Evolutionary conservation across 768 basidiomycete genomes (phyloP).

Genomic region (Leccinum longicurvipes): DNA sequence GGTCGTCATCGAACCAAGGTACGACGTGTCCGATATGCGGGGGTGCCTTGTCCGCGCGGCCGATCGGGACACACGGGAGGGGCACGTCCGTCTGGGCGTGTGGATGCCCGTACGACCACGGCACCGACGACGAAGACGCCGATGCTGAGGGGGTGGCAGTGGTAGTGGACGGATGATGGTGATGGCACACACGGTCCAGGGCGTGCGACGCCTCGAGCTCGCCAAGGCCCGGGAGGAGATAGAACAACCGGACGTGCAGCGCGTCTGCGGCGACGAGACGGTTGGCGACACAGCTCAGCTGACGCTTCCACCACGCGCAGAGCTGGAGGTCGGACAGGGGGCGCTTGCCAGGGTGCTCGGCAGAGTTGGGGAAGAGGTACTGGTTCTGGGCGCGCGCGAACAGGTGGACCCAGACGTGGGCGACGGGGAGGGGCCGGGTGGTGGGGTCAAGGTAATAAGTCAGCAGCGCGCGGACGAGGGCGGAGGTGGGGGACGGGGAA

Average conservation of each 20-base stretch:
- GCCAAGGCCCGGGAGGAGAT: conserved; percentile 67
- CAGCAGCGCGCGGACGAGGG: conserved; percentile 67
- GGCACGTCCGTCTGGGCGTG: conserved; percentile 47
- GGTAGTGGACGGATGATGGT: conserved; percentile 13
- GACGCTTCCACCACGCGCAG: conserved; percentile 90
- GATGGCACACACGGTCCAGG: conserved; percentile 40
- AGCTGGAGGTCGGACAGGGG: conserved; percentile 75
- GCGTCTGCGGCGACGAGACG: conserved; percentile 28
- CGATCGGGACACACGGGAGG: conserved; percentile 46
- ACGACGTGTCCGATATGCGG: conserved; percentile 64
- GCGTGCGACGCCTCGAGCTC: conserved; percentile 64
- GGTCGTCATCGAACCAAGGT: conserved; percentile 87
- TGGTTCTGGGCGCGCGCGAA: conserved; percentile 90
- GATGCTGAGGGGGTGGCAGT: too few species aligned
- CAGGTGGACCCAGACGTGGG: conserved; percentile 75
- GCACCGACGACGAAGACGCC: conserved; percentile 15
- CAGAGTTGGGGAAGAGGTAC: conserved; percentile 91
- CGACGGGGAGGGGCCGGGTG: conserved; percentile 57
- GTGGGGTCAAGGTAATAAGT: conserved; percentile 56
- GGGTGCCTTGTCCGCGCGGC: conserved; percentile 20
- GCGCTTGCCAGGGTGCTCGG: conserved; percentile 63
- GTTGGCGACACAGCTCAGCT: conserved; percentile 55
- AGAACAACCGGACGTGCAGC: conserved; percentile 40
- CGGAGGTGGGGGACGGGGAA: conserved; percentile 62
- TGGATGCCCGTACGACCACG: conserved; percentile 81